Evolutionary conservation across 495 filamentous ascomycete species (phyloP).

Genomic region (Cercophora scortea): DNA sequence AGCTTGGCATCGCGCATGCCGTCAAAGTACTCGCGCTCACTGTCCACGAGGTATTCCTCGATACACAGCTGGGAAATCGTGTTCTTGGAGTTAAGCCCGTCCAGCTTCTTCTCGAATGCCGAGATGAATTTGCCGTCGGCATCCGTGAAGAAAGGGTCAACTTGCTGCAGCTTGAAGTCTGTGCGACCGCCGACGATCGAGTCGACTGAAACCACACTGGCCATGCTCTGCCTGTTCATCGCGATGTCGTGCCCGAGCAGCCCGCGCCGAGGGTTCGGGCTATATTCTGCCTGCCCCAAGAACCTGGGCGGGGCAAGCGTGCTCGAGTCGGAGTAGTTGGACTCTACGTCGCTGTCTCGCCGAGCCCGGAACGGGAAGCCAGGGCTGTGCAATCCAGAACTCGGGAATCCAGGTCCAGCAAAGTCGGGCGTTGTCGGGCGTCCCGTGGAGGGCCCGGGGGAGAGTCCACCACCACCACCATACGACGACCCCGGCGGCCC

Average conservation of each 20-base stretch:
- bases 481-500: no score
- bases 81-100: slow-evolving; percentile 43
- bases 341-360: slow-evolving; percentile 5
- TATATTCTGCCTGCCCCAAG: slow-evolving; percentile 1
- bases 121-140: slow-evolving; percentile 43
- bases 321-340: slow-evolving; percentile 3
- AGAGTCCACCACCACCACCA: background rate
- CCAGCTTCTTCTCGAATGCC: slow-evolving; percentile 45
- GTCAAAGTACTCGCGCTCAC: slow-evolving; percentile 54
- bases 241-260: background rate
- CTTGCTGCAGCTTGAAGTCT: slow-evolving; percentile 42
- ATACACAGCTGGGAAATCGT: slow-evolving; percentile 49
- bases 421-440: background rate
- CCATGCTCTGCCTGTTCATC: background rate
- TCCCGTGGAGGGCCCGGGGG: background rate
- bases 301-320: slow-evolving; percentile 4
- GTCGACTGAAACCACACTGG: slow-evolving; percentile 6
- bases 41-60: slow-evolving; percentile 51
- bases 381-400: background rate
- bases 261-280: background rate
- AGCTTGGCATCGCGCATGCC: slow-evolving; percentile 45
- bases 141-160: slow-evolving; percentile 59
- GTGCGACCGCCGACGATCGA: slow-evolving; percentile 5
- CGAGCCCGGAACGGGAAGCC: background rate
- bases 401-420: background rate